These are phyloP conservation scores for Coccomyxa subellipsoidea DNA, from an alignment of 163 green algal genomes.

Conservation along the genomic window DNA sequence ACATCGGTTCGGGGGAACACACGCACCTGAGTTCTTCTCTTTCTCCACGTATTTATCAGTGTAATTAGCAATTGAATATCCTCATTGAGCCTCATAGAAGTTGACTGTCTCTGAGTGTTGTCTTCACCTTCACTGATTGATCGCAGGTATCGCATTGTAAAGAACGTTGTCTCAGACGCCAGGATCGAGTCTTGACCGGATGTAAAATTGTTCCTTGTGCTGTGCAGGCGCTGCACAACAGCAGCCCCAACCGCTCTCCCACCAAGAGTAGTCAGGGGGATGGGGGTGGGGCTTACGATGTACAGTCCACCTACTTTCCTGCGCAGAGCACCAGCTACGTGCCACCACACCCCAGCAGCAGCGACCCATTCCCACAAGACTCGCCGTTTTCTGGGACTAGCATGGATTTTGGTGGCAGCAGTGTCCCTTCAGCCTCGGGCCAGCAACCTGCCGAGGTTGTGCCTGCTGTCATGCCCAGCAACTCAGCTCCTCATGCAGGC, in stretches of 20 bases:
- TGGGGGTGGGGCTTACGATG: constrained; percentile 4
- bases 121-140: no score
- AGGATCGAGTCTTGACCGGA: neutral
- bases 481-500: constrained; percentile 17
- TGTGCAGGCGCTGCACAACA: neutral
- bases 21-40: no score
- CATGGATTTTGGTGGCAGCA: neutral
- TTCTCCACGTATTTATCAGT: no score
- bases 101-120: no score
- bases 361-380: constrained; percentile 15
- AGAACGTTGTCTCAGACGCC: neutral
- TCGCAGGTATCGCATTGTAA: neutral
- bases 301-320: constrained; percentile 28
- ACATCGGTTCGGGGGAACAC: neutral
- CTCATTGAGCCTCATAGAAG: no score
- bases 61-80: no score
- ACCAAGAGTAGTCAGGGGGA: neutral
- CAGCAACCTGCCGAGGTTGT: neutral
- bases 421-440: neutral
- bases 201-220: neutral
- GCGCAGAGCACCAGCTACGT: constrained; percentile 11
- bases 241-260: neutral
- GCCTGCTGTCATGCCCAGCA: constrained; percentile 11
- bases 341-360: constrained; percentile 2
- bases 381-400: constrained; percentile 14